These are phyloP conservation scores for Bipolaris bicolor DNA, from an alignment of 2,329 filamentous ascomycete genomes.

Conservation along the genomic window DNA sequence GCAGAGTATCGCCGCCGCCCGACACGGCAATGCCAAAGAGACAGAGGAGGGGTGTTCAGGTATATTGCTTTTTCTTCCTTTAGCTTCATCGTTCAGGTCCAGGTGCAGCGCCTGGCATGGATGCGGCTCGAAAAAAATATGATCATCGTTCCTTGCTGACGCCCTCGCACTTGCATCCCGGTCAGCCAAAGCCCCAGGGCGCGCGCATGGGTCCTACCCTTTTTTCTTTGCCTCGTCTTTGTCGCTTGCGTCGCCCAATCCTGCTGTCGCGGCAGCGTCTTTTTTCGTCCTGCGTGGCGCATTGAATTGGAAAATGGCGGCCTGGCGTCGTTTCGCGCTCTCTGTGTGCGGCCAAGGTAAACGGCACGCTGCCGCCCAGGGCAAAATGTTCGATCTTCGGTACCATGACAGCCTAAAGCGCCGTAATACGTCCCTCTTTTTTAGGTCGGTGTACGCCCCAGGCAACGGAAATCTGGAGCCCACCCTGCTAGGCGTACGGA, in stretches of 20 bases:
- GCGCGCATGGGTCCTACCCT: background rate
- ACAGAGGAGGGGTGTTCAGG: slow-evolving; percentile 22
- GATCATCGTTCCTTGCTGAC: slow-evolving; percentile 15
- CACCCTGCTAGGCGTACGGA: slow-evolving; percentile 21
- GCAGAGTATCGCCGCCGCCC: slow-evolving; percentile 9
- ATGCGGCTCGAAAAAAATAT: slow-evolving; percentile 16
- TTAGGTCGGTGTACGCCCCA: slow-evolving; percentile 19
- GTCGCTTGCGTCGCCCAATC: slow-evolving; percentile 15
- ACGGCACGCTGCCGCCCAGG: slow-evolving; percentile 18
- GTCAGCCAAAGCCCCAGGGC: slow-evolving; percentile 11
- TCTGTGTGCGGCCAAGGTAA: slow-evolving; percentile 19
- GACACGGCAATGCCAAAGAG: background rate
- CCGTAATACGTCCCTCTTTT: slow-evolving; percentile 8
- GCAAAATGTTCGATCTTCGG: slow-evolving; percentile 16
- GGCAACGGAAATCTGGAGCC: slow-evolving; percentile 15
- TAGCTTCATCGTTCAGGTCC: slow-evolving; percentile 8
- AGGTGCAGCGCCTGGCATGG: slow-evolving; percentile 17
- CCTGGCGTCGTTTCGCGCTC: slow-evolving; percentile 3
- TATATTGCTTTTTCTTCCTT: slow-evolving; percentile 11
- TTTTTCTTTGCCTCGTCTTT: slow-evolving; percentile 17
- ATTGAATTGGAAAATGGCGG: slow-evolving; percentile 15
- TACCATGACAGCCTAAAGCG: slow-evolving; percentile 14
- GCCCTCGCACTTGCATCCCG: slow-evolving; percentile 13
- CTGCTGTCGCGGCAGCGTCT: slow-evolving; percentile 16
- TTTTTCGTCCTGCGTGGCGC: slow-evolving; percentile 20